Base-by-base conservation (phyloP, 1,139 yeast genomes). In the Lodderomyces pseudojiufengensis region DNA sequence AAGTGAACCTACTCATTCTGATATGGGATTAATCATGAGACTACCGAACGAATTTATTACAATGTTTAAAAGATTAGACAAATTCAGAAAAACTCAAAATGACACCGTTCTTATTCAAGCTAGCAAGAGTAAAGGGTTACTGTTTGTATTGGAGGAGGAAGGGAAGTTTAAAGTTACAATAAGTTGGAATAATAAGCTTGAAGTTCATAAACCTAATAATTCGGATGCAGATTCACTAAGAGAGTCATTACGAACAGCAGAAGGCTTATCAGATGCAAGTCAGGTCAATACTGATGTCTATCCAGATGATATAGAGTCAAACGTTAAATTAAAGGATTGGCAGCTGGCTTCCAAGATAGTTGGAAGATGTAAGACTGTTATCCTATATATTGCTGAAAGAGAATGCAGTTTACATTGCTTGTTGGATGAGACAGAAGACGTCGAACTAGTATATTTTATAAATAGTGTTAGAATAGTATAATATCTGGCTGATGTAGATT, bases 361-460 rank as follows among this genome's bases (percentile, higher is more conserved):
- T 27, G 77, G 77, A 13, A 56, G 70, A 8, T 75, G 84, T 47
- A 69, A 70, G 34, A 70, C 73, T 2, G 73, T 78, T 32, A 68
- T 77, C 11, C 50, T 80, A 30, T 61, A 76, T 28, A 57, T 80
- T 29, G 65, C 78, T 14, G 56, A 60, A n/a, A 60, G 63, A 9
- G 73, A 73, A 35, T 65, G 79, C 42, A 76, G 76, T 1, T 54
- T 80, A 33, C 80, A 77, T 49, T 76, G 84, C 45, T 60, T 69
- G 42, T 55, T 79, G 27, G 83, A 78, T 39, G 80, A 74, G 34
- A 64, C 70, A 12, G 78, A 73, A 25, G 76, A 73, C 28, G 73
- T 75, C 27, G 81, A 78, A 44, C 65, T 80, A 12, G 60, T 76
- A 4, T 79, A 75, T 49, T 76, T 71, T 47, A 64, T 77, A 20